Evolutionary conservation across 1,284 basidiomycete genomes (phyloP), one percentile per base, ranked within the genome.

Genomic region (Boletus mariae): DNA sequence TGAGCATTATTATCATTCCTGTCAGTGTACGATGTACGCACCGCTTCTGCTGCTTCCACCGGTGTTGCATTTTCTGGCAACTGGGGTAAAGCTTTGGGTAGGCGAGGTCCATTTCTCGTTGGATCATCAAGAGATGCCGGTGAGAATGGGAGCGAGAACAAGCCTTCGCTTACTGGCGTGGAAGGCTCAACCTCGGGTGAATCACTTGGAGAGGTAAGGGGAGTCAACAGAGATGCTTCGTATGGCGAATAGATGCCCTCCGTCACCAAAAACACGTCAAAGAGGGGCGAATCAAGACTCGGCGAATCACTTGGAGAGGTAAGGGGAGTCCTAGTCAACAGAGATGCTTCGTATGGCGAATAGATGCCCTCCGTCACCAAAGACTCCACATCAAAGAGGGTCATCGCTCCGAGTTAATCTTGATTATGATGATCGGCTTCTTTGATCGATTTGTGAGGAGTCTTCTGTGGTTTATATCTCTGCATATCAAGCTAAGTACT

Each of bases 21-120:
- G 17, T 17, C 17, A 5, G 8, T 9, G 15, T 15, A 10, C 9
- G 37, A 20, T 17, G 17, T 40, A 20, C 38, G 17, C 10, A 23
- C 65, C 60, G 53, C 55, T 34, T 68, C 54, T 9, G 66, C 66
- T 34, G 60, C 59, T 8, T 56, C 46, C 3, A 49, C 9, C 0
- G 52, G 63, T 2, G 61, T 64, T 38, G 45, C 55, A 34, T 66
- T 65, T 6, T 31, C 43, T 0, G 56, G 54, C 17, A 68, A 52
- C 38, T 61, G 52, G 8, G 66, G 65, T 1, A 68, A 45, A 11
- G 31, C 12, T 41, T 40, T 32, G 11, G 66, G 62, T 26, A 65
- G 45, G 45, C n/a, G 9, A 4, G 61, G 61, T 5, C 57, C 58
- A 23, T 65, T 42, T 52, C 54, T 64, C 38, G 53, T 42, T 25